A percentile compares a stretch with the other conserved stretches of the same genome.
Conservation (phyloP, 2,329 filamentous ascomycete genomes). For the Xylariaceae sp. region DNA sequence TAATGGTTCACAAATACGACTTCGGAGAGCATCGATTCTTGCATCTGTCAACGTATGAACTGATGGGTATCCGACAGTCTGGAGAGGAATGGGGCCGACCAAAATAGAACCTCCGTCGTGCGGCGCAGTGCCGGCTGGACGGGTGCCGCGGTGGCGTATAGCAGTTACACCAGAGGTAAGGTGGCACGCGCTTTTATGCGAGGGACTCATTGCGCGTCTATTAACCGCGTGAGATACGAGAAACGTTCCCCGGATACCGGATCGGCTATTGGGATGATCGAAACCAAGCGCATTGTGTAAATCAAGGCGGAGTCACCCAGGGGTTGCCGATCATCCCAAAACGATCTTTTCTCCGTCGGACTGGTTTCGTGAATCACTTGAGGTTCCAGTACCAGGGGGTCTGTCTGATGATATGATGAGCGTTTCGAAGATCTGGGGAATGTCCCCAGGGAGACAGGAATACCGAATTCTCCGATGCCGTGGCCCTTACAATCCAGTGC, state of each 20-base stretch:
- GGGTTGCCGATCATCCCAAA: too few relatives aligned
- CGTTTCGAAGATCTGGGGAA: conserved; percentile 20
- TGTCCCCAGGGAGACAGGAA: neutral
- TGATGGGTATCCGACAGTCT: conserved; percentile 4
- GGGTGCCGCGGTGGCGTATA: neutral
- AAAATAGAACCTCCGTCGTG: conserved; percentile 5
- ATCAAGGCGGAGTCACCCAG: too few relatives aligned
- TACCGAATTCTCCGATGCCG: neutral
- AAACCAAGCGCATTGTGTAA: too few relatives aligned
- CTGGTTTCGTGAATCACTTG: neutral
- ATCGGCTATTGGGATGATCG: too few relatives aligned
- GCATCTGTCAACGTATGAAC: conserved; percentile 4
- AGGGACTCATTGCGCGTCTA: too few relatives aligned
- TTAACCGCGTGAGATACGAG: too few relatives aligned
- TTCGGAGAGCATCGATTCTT: conserved; percentile 10
- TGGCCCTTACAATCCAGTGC: neutral
- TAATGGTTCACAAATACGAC: neutral
- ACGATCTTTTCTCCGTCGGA: too few relatives aligned
- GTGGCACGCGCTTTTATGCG: neutral
- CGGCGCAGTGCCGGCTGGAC: conserved; percentile 5
- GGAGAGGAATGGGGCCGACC: conserved; percentile 3
- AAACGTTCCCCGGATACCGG: too few relatives aligned
- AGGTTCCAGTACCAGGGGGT: neutral
- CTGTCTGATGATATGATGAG: conserved; percentile 1
- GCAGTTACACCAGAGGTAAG: neutral